Evolutionary conservation across 2,329 filamentous ascomycete genomes (phyloP).

Genomic region (Ceratocystis lukuohia): DNA sequence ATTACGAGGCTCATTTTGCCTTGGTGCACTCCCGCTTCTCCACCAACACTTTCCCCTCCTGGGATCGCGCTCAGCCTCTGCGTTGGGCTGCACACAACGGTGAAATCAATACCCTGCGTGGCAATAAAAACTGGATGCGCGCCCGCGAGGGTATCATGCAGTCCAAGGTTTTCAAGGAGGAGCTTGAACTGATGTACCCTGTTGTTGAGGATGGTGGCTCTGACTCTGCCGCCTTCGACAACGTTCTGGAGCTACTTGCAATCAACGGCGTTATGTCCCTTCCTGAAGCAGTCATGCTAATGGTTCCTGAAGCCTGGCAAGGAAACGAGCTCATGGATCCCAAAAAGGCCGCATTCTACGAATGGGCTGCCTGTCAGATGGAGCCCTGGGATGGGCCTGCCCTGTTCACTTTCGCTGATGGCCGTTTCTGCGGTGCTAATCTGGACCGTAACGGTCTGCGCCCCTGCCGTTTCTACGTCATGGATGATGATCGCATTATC

Average conservation of each 20-base stretch:
- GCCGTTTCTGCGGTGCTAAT: constrained; percentile 92
- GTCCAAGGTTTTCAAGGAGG: constrained; percentile 82
- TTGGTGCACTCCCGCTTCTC: constrained; percentile 95
- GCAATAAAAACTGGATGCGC: constrained; percentile 99
- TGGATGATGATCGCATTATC: constrained; percentile 92
- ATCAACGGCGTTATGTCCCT: constrained; percentile 94
- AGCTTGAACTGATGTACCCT: constrained; percentile 80
- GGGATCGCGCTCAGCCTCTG: constrained; percentile 92
- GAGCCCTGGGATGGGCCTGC: constrained; percentile 97
- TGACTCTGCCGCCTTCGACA: constrained; percentile 93
- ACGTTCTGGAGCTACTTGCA: constrained; percentile 81
- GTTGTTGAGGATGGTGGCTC: constrained; percentile 95
- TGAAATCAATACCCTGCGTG: constrained; percentile 93
- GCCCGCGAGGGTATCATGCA: constrained; percentile 90
- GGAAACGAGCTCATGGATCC: constrained; percentile 85
- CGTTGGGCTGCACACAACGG: constrained; percentile 97
- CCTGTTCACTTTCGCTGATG: constrained; percentile 92
- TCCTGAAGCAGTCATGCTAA: constrained; percentile 93
- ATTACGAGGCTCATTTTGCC: constrained; percentile 94
- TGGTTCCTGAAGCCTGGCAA: constrained; percentile 97
- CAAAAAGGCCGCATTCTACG: constrained; percentile 92
- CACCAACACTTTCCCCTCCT: constrained; percentile 95
- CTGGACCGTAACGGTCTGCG: constrained; percentile 89
- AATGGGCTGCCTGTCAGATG: constrained; percentile 98
- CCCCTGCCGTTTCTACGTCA: constrained; percentile 92